Conservation (phyloP, 768 basidiomycete species). For the Sporobolomyces pararoseus region DNA sequence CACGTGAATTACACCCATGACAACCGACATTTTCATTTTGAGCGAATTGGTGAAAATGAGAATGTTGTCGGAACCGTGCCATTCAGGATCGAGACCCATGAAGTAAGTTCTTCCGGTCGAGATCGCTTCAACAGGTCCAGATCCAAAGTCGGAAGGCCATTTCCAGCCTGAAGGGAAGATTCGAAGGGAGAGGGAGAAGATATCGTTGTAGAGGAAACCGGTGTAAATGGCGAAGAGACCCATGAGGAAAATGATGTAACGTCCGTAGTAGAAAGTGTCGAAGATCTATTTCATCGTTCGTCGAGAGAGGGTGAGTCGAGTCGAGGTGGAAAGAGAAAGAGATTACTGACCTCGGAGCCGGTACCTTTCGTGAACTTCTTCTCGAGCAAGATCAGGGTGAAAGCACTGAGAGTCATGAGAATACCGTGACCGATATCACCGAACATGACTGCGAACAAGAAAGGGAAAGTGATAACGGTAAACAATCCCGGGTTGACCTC, state of each 20-base stretch:
- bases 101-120: conserved; percentile 73
- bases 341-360: conserved; percentile 40
- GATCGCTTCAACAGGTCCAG: conserved; percentile 52
- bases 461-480: conserved; percentile 63
- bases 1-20: conserved; percentile 94
- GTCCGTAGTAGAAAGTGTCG: conserved; percentile 89
- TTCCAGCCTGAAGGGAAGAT: conserved; percentile 85
- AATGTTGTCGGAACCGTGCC: conserved; percentile 88
- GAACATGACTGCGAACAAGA: conserved; percentile 99
- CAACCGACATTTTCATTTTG: conserved; percentile 99
- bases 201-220: conserved; percentile 96
- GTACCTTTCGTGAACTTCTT: conserved; percentile 64
- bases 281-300: conserved; percentile 57
- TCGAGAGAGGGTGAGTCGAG: not conserved
- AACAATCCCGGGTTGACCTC: conserved; percentile 96
- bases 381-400: conserved; percentile 84
- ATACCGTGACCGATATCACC: conserved; percentile 96
- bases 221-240: conserved; percentile 67
- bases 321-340: not conserved
- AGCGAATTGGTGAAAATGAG: conserved; percentile 96
- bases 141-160: conserved; percentile 59
- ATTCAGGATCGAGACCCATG: conserved; percentile 88
- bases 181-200: conserved; percentile 84
- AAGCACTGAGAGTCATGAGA: conserved; percentile 70
- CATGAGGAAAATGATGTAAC: conserved; percentile 98